These are phyloP conservation scores for Blastobotrys americana DNA, from an alignment of 805 yeast species.

Conservation along the genomic window DNA sequence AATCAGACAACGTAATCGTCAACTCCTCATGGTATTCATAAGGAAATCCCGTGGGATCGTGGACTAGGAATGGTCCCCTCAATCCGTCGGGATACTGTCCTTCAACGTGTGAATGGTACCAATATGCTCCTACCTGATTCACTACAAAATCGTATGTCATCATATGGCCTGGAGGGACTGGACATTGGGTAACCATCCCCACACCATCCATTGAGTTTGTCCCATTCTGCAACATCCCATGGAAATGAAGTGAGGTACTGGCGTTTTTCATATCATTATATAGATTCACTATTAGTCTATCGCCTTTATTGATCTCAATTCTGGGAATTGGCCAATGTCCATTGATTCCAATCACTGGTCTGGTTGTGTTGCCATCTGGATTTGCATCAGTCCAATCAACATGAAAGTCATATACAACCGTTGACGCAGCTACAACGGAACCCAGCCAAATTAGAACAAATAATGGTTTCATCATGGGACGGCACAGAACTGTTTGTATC, in stretches of 20 bases:
- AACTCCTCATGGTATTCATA: slow-evolving; percentile 66
- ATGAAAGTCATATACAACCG: slow-evolving; percentile 33
- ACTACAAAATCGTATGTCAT: slow-evolving; percentile 84
- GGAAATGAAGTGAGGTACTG: slow-evolving; percentile 83
- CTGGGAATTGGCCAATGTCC: slow-evolving; percentile 85
- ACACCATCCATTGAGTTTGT: slow-evolving; percentile 86
- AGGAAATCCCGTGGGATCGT: slow-evolving; percentile 57
- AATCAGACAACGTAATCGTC: slow-evolving; percentile 63
- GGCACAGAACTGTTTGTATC: no score
- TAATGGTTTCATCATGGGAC: no score
- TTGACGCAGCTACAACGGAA: slow-evolving; percentile 20
- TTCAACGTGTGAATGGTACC: slow-evolving; percentile 94
- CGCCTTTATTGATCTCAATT: slow-evolving; percentile 69
- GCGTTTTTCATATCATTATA: slow-evolving; percentile 64
- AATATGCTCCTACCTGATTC: slow-evolving; percentile 80
- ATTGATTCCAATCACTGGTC: slow-evolving; percentile 55
- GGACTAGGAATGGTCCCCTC: slow-evolving; percentile 54
- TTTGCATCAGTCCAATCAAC: slow-evolving; percentile 36
- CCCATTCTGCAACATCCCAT: slow-evolving; percentile 81
- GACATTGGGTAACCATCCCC: slow-evolving; percentile 81
- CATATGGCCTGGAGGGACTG: slow-evolving; percentile 69
- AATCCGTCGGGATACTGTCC: slow-evolving; percentile 92
- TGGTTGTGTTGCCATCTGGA: slow-evolving; percentile 49
- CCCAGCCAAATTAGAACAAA: no score
- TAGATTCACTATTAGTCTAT: slow-evolving; percentile 63